Evolutionary conservation across 768 basidiomycete genomes (phyloP), one percentile per base, ranked within the genome.

Genomic region (Mycena latifolia): DNA sequence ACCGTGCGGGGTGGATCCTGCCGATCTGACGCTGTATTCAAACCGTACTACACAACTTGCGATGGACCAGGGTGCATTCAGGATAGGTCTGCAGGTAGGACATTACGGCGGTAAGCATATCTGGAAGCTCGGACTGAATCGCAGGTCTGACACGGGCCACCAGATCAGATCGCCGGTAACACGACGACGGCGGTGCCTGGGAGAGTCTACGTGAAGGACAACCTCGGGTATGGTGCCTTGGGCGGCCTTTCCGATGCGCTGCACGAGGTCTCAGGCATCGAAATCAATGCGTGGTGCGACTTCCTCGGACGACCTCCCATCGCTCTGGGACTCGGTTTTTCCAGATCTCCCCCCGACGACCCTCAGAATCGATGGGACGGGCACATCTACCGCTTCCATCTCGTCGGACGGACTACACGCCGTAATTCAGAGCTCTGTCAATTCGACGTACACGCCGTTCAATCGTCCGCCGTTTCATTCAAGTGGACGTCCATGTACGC

Each of bases 121-220:
- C 5, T 25, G 12, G 12, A 10, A n/a, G 20, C n/a, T n/a, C n/a
- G n/a, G n/a, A n/a, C 25, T 28, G 35, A 58, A 43, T 43, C 20
- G 7, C 31, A 22, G 10, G 25, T 63, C 35, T 60, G 25, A 59
- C 47, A 33, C 6, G 5, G 2, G 58, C 25, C 25, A 20, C 45
- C n/a, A 66, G 65, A 66, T 27, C 59, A 61, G 31, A 39, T 61
- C 8, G 27, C 14, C 45, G 47, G 28, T 8, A 56, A 61, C 11
- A 51, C 47, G 29, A 50, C 54, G 3, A 66, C 59, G 1, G 22
- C 59, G n/a, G 48, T 61, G 5, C 6, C 43, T 25, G 65, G 65
- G 8, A 39, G 55, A 22, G 20, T 37, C 15, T 66, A 53, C 20
- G 25, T 61, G 53, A 66, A 66, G 59, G 65, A 66, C 24, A 57